A percentile compares a stretch with the other conserved stretches of the same genome.
These are phyloP conservation scores for Schizosaccharomyces versatilis DNA, from an alignment of 1,139 yeast species.

Conservation along the genomic window DNA sequence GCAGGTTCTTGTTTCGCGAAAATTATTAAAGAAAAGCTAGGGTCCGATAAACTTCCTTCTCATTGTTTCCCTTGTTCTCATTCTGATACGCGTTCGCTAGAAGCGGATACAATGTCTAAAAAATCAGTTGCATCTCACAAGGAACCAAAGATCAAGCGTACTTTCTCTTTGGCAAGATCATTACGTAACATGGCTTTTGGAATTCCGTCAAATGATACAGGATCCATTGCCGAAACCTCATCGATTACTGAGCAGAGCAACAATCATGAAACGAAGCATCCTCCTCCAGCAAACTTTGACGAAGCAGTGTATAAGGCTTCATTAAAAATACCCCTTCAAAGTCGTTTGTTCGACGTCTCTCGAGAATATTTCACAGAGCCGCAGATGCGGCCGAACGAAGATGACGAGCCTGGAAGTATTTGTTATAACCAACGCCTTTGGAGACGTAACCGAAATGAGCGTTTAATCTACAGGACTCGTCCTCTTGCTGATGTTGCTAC, in stretches of 20 bases:
- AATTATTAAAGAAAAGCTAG: too few species aligned
- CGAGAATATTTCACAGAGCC: conserved; percentile 92
- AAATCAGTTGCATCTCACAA: too few species aligned
- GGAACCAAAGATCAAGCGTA: neutral
- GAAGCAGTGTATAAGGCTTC: conserved; percentile 1
- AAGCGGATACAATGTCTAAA: neutral
- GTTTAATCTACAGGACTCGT: conserved; percentile 70
- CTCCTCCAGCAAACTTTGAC: conserved; percentile 9
- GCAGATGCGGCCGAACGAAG: conserved; percentile 57
- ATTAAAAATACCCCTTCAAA: conserved; percentile 29
- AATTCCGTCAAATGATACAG: neutral
- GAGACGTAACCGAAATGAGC: conserved; percentile 77
- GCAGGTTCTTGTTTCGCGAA: too few species aligned
- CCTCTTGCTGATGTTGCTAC: conserved; percentile 68
- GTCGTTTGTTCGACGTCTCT: conserved; percentile 70
- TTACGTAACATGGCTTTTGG: neutral
- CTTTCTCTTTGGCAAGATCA: neutral
- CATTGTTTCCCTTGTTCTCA: neutral
- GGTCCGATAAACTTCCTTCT: neutral
- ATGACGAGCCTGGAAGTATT: conserved; percentile 82
- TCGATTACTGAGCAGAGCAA: neutral
- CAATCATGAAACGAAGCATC: neutral
- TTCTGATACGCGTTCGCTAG: neutral
- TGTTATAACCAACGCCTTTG: conserved; percentile 66
- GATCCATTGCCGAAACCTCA: neutral